phyloP scores from a whole-genome alignment of 139 green algal genomes.

The Volvox reticuliferus region DNA sequence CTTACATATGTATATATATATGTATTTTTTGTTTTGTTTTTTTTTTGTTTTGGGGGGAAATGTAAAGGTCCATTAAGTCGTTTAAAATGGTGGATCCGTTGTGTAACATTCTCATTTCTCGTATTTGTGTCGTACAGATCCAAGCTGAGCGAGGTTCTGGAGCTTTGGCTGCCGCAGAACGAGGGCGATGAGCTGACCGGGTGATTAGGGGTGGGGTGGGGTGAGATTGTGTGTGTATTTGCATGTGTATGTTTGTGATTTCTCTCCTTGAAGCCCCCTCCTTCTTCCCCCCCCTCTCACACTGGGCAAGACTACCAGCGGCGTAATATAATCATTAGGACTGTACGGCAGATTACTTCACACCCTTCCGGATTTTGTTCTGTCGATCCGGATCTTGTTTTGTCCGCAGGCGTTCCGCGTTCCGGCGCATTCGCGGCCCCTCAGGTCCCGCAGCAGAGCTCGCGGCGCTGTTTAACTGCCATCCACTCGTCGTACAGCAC shows the following conservation, averaged over 20 bases:
- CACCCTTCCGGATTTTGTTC: no score
- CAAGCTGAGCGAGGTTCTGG: constrained; percentile 88
- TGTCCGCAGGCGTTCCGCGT: constrained; percentile 23
- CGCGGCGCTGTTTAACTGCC: constrained; percentile 82
- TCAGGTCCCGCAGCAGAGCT: neutral
- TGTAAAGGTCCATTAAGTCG: no score
- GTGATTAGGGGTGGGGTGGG: neutral
- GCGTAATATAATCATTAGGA: no score
- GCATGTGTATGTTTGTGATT: neutral
- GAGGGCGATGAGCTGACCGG: constrained; percentile 5
- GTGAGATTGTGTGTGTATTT: neutral
- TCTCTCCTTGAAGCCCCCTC: neutral
- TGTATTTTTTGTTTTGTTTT: no score
- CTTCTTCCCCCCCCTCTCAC: neutral
- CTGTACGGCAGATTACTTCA: no score
- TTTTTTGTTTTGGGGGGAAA: no score
- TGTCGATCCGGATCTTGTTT: neutral
- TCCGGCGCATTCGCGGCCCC: neutral
- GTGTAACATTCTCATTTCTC: no score
- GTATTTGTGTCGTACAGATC: constrained; percentile 58
- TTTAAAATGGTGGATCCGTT: no score
- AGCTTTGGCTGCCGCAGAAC: constrained; percentile 63
- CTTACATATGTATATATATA: no score
- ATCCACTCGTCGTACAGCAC: constrained; percentile 84
- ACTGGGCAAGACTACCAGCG: no score